phyloP scores from a whole-genome alignment of 2,329 filamentous ascomycete genomes.

The Colletotrichum tropicale region DNA sequence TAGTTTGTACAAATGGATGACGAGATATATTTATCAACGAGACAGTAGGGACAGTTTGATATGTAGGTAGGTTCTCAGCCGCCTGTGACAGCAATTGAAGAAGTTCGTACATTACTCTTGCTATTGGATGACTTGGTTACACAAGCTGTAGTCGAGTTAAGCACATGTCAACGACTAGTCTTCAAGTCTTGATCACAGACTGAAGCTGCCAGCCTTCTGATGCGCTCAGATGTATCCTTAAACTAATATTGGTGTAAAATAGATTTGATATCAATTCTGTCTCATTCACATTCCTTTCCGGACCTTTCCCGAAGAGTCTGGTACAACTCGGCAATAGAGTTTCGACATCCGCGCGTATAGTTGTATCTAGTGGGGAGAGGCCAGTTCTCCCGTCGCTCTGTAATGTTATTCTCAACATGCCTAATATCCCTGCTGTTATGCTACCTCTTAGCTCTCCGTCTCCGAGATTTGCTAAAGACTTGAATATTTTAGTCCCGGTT shows the following conservation, averaged over 20 bases:
- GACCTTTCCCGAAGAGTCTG: neutral
- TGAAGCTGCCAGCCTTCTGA: neutral
- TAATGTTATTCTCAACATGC: neutral
- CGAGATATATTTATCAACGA: accelerated
- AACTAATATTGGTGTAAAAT: neutral
- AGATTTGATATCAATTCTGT: accelerated
- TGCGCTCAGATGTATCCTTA: neutral
- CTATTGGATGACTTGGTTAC: neutral
- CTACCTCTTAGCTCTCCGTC: neutral
- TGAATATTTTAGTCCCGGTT: no score
- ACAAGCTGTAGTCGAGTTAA: neutral
- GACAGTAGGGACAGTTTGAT: no score
- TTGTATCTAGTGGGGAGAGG: no score
- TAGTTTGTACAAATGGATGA: neutral
- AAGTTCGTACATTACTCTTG: neutral
- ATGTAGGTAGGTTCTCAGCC: no score
- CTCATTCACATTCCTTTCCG: accelerated
- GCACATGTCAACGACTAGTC: neutral
- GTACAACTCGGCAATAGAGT: neutral
- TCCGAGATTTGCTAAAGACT: no score
- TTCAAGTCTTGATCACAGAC: neutral
- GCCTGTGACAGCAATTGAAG: neutral
- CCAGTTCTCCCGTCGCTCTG: no score
- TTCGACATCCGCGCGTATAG: neutral
- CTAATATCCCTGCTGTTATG: accelerated